Evolutionary conservation across 371 early-diverging fungal species (phyloP).

Genomic region (Syncephalastrum contaminatum): DNA sequence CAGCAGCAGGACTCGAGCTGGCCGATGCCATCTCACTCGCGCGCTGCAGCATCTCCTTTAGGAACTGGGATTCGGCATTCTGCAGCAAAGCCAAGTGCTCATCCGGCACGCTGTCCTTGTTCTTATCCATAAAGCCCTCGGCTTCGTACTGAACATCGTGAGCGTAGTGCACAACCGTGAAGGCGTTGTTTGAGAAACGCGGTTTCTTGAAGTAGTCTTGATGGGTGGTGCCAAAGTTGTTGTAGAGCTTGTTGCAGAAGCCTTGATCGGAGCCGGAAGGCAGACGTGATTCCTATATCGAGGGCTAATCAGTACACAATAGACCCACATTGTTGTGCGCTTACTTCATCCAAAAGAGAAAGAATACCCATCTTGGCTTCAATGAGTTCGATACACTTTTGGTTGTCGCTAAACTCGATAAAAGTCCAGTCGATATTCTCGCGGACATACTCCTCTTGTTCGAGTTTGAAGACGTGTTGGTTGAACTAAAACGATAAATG

Average conservation of each 20-base stretch:
- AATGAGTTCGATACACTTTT: constrained; percentile 99
- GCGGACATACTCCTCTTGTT: constrained; percentile 94
- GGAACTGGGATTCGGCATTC: constrained; percentile 68
- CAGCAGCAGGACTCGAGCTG: constrained; percentile 28
- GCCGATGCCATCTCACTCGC: constrained; percentile 19
- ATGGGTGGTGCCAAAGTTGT: constrained; percentile 65
- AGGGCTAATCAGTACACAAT: background rate
- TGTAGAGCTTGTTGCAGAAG: constrained; percentile 85
- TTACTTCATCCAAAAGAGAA: constrained; percentile 92
- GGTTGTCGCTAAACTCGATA: constrained; percentile 98
- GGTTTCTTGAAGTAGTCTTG: constrained; percentile 89
- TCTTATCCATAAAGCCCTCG: constrained; percentile 98
- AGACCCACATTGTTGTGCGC: background rate
- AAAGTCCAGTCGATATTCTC: constrained; percentile 92
- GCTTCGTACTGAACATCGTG: constrained; percentile 88
- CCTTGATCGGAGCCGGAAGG: constrained; percentile 87
- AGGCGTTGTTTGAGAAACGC: constrained; percentile 81
- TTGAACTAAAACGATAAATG: constrained; percentile 62
- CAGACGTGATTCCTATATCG: constrained; percentile 73
- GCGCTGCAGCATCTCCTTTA: constrained; percentile 68
- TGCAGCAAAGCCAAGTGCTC: constrained; percentile 79
- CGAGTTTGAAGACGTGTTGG: constrained; percentile 77
- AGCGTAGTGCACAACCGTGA: constrained; percentile 92
- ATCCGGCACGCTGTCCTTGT: constrained; percentile 97
- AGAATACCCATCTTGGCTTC: constrained; percentile 97